A percentile compares a stretch with the other conserved stretches of the same genome.
phyloP scores from a whole-genome alignment of 2,329 filamentous ascomycete genomes.

The Aspergillus aculeatinus region DNA sequence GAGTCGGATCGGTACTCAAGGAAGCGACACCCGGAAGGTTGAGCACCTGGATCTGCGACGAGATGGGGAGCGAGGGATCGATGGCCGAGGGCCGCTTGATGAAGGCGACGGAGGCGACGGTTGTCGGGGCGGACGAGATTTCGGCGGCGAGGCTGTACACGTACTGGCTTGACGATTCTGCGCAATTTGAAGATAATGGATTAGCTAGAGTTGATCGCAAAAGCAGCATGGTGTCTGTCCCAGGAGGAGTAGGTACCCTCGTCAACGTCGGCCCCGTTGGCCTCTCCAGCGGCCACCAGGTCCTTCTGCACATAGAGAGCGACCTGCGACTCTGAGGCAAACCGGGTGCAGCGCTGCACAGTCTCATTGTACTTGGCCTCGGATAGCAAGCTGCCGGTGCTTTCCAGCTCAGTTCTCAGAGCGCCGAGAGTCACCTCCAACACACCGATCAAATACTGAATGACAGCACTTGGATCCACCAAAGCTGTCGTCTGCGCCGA shows the following conservation, averaged over 20 bases:
- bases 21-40: constrained; percentile 82
- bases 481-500: constrained; percentile 32
- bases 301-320: constrained; percentile 89
- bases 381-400: constrained; percentile 78
- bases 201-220: background rate
- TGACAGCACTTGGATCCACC: constrained; percentile 66
- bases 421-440: constrained; percentile 74
- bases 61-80: constrained; percentile 77
- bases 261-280: constrained; percentile 38
- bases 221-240: background rate
- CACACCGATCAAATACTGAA: constrained; percentile 70
- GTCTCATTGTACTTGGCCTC: constrained; percentile 72
- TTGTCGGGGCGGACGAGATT: constrained; percentile 68
- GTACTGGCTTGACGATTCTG: constrained; percentile 51
- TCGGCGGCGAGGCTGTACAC: constrained; percentile 79
- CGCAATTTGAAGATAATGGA: background rate
- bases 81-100: constrained; percentile 88
- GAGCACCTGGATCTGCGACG: constrained; percentile 86
- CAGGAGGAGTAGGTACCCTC: constrained; percentile 38
- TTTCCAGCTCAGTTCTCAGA: constrained; percentile 73
- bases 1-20: constrained; percentile 63
- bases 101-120: constrained; percentile 85
- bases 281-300: constrained; percentile 55
- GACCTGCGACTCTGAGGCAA: constrained; percentile 82
- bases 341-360: constrained; percentile 80